Evolutionary conservation across 2,329 filamentous ascomycete genomes (phyloP), one percentile per base, ranked within the genome.

Genomic region (Aspergillus sp.): DNA sequence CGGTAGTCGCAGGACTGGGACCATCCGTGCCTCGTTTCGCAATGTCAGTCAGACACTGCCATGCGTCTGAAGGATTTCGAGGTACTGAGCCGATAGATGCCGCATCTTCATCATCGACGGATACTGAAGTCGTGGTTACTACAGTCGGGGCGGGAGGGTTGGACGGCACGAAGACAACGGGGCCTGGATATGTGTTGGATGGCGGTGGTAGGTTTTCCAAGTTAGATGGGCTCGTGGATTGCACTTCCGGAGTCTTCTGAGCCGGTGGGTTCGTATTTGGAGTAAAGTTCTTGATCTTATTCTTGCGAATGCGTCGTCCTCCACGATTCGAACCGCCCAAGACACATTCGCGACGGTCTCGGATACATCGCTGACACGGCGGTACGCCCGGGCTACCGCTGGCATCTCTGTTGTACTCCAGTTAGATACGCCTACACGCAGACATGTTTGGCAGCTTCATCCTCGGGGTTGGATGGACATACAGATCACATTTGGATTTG

Each of bases 271-370:
- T 70, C 22, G 62, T 62, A 31, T 68, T 64, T 1, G 73, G 71
- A 2, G 73, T 74, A 47, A 76, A 71, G 43, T 73, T 71, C 54
- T 76, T 74, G 51, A 76, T 74, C 64, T 76, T 80, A 69, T 84
- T 84, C 69, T 84, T 85, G 57, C 85, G 82, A 60, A 87, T 81
- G 51, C 85, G 81, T 59, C 84, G 80, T 15, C 85, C 85, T 50
- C 85, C 85, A 58, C 85, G 82, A 69, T 87, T 87, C 52, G 84
- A 86, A 49, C 83, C 82, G 7, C 84, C 85, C 22, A 87, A 79
- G 11, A 87, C 80, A 70, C 85, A 88, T 63, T 87, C 84, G 56
- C 84, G 83, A 60, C 81, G 79, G 64, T 87, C 84, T 66, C 82
- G 81, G 64, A 84, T 81, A 73, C 85, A 88, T 58, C 85, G 78